Evolutionary conservation across 345 rosid species (phyloP), one percentile per base, ranked within the genome.

Genomic region (Bruguiera parviflora): DNA sequence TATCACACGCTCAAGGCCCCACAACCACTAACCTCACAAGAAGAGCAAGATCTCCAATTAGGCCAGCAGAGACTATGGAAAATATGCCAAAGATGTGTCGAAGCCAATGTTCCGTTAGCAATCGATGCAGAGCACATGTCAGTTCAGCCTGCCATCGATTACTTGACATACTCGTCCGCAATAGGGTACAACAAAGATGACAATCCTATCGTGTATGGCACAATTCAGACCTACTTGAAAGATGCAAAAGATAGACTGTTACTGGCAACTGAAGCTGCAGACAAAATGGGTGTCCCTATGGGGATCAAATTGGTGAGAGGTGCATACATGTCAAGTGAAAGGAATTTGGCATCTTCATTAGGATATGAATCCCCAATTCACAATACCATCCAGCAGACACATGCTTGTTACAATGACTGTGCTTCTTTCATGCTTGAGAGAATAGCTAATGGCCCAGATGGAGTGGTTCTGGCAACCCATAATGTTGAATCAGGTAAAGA

Each of bases 261-360:
- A 10, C 71, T 84, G 8, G 91, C 86, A 0, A 78, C 77, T 4
- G 66, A 69, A 67, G 84, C 85, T 5, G 92, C 97, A 0, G 82
- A 84, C 58, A 87, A 81, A 63, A 71, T 71, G 75, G 88, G 89
- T 24, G 77, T 94, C 32, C 81, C 86, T 1, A 75, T 88, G 84
- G 98, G 98, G 15, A 70, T 88, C 67, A 94, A 94, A 79, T 62
- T 94, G 13, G 98, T 94, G 4, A 82, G 98, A 39, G 98, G 98
- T 0, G 98, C 97, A 16, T 94, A 94, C 56, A 91, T 94, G 96
- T 75, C 89, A 0, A 84, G 88, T 5, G 98, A 91, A 75, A 71
- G 72, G 3, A 77, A 71, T 21, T 29, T 84, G 10, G 98, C 98
- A 0, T 81, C 83, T 63, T 81, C 91, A 11, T 71, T 89, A 63